These are phyloP conservation scores for Yarrowia deformans DNA, from an alignment of 805 yeast genomes.

Conservation along the genomic window DNA sequence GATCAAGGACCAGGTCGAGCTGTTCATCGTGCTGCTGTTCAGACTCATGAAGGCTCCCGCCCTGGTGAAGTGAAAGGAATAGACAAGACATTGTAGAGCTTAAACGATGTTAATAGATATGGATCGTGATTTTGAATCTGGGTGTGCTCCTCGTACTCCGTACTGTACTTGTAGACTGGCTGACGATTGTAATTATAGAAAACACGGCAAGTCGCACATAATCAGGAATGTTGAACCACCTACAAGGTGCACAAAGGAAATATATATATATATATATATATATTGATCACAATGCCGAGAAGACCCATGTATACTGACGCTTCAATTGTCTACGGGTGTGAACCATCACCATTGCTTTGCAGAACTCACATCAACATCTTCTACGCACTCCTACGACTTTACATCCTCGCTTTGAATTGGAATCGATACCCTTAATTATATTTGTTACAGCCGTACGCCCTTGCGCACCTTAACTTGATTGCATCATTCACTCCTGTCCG, in stretches of 20 bases:
- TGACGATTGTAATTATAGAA: too few species aligned
- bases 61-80: slow-evolving; percentile 10
- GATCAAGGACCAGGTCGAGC: slow-evolving; percentile 71
- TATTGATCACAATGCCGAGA: too few species aligned
- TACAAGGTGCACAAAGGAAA: not conserved
- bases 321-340: too few species aligned
- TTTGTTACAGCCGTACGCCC: not conserved
- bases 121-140: slow-evolving; percentile 12
- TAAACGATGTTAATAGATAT: slow-evolving; percentile 36
- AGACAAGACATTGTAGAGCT: slow-evolving; percentile 27
- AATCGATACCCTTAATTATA: slow-evolving; percentile 2
- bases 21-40: slow-evolving; percentile 46
- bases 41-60: slow-evolving; percentile 42
- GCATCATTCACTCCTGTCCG: slow-evolving; percentile 16
- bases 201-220: too few species aligned
- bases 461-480: not conserved
- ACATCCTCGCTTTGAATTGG: not conserved
- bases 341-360: too few species aligned
- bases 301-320: too few species aligned
- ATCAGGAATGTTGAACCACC: not conserved
- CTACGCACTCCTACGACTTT: too few species aligned
- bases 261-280: not conserved
- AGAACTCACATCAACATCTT: too few species aligned
- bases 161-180: too few species aligned
- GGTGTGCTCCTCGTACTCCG: too few species aligned